Base-by-base conservation (phyloP, 2,329 filamentous ascomycete species). In the Berkeleyomyces rouxiae region DNA sequence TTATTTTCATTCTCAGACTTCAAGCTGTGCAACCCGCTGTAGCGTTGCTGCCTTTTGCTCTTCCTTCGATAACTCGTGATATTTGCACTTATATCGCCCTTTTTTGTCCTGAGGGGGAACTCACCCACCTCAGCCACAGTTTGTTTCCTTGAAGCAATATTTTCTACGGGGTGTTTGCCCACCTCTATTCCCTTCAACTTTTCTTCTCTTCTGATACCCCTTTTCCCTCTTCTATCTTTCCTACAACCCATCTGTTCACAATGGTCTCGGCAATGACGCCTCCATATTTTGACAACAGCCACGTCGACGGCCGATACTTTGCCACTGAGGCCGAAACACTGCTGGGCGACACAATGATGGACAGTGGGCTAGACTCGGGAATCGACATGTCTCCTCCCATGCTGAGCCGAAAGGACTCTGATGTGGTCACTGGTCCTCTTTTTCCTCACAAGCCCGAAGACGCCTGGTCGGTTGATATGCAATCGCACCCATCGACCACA, bases 361-460 rank as follows among this genome's bases (percentile, higher is more conserved):
- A 57, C 58, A 40, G 36, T n/a, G 47, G 71, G 59, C 71, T 84
- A 67, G 82, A 85, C 72, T 84, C 82, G 61, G 43, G 36, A 11
- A 72, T 85, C 62, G 82, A 84, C 67, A 79, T 85, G 74, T 85
- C 82, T 60, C 82, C 82, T 46, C 78, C 78, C 67, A 82, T 85
- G 79, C 76, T 76, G 67, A 84, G 81, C 76, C 77, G 82, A 68
- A 77, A 82, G 72, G 82, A 85, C 66, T 85, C 83, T 66, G 77
- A 83, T 58, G 76, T 78, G 61, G 67, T 69, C 51, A 46, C 13
- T n/a, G 73, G 77, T 13, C 73, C 80, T 64, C 74, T 85, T 67
- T 84, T 85, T 75, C 85, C 82, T 23, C 82, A 82, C 67, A 85
- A 85, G 74, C 77, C 78, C 7, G 82, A 85, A 68, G 72, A 53